These are phyloP conservation scores for Blastobotrys buckinghamii DNA, from an alignment of 1,139 yeast species.

Conservation along the genomic window DNA sequence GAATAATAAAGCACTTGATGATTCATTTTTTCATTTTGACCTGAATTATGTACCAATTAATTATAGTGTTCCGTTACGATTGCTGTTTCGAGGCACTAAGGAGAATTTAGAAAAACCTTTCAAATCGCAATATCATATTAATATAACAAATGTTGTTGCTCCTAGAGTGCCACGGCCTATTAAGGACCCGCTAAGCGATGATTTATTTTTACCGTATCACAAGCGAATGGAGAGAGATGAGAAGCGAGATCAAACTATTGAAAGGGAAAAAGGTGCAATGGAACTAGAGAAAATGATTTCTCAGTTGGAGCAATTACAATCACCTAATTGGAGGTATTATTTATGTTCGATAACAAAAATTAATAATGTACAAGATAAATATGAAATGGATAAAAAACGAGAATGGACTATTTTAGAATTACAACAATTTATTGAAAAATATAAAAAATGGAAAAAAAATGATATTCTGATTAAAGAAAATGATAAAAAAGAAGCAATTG, in stretches of 20 bases:
- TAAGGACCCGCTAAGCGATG: slow-evolving; percentile 46
- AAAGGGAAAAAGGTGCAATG: slow-evolving; percentile 43
- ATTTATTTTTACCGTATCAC: slow-evolving; percentile 46
- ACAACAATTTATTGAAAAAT: slow-evolving; percentile 42
- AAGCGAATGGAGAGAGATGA: slow-evolving; percentile 63
- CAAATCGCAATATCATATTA: background rate
- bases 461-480: slow-evolving; percentile 20
- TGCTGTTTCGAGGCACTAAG: slow-evolving; percentile 1
- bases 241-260: slow-evolving; percentile 53
- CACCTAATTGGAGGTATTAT: slow-evolving; percentile 50
- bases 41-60: slow-evolving; percentile 8
- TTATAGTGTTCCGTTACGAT: slow-evolving; percentile 4
- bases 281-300: slow-evolving; percentile 48
- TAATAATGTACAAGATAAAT: slow-evolving; percentile 40
- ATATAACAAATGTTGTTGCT: background rate
- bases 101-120: background rate
- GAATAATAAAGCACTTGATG: background rate
- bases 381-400: slow-evolving; percentile 48
- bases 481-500: slow-evolving; percentile 3
- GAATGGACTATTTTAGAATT: slow-evolving; percentile 49
- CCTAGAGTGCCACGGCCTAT: background rate
- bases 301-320: slow-evolving; percentile 43
- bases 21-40: slow-evolving; percentile 8
- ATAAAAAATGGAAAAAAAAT: slow-evolving; percentile 38
- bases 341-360: slow-evolving; percentile 52